Percentiles rank a stretch among this genome's conserved stretches.
These are phyloP conservation scores for Amphirosellinia nigrospora DNA, from an alignment of 495 filamentous ascomycete genomes.

Conservation along the genomic window DNA sequence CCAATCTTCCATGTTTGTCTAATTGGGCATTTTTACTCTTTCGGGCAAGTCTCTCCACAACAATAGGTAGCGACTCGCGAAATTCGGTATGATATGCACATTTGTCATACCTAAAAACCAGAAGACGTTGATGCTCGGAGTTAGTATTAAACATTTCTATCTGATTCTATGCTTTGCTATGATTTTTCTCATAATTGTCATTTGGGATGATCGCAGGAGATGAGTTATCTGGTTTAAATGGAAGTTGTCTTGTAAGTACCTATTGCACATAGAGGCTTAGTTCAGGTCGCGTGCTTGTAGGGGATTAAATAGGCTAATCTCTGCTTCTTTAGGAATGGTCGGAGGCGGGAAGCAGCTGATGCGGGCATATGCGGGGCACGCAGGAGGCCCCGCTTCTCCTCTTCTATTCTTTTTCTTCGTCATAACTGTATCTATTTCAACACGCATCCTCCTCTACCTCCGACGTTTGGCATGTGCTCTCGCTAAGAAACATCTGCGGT, in stretches of 20 bases:
- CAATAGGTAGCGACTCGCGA: neutral
- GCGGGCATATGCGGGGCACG: slow-evolving; percentile 11
- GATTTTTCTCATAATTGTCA: no score
- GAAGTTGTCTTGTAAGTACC: no score
- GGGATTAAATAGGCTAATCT: neutral
- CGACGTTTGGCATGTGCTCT: neutral
- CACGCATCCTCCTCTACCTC: neutral
- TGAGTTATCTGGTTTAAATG: no score
- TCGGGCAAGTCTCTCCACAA: neutral
- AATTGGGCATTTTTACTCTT: neutral
- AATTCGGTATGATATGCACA: neutral
- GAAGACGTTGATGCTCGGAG: neutral
- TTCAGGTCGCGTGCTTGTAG: neutral
- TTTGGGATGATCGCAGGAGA: no score
- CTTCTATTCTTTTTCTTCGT: neutral
- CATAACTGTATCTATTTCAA: neutral
- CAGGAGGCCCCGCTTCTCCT: neutral
- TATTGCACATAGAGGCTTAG: neutral
- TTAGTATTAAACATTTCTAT: neutral
- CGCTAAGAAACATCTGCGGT: neutral
- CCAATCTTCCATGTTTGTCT: neutral
- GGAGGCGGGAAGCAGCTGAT: neutral
- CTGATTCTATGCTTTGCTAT: neutral
- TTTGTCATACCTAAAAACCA: neutral
- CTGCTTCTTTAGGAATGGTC: neutral